Evolutionary conservation across 1,284 basidiomycete species (phyloP).

Genomic region (Microbotryum violaceum): DNA sequence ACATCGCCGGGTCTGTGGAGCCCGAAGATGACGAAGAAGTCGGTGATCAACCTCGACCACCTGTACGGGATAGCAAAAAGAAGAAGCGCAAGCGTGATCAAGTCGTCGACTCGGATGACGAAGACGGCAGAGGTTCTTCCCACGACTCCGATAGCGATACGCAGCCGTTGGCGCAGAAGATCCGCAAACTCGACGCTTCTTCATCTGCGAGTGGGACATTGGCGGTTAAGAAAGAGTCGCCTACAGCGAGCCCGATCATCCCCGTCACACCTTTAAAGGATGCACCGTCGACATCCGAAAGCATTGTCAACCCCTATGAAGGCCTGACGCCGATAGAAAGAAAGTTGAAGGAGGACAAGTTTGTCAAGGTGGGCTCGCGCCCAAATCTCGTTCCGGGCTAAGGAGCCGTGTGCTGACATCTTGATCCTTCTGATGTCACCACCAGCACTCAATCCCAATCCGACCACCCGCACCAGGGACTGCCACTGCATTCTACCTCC

Average conservation of each 20-base stretch:
- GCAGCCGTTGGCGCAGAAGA: slow-evolving; percentile 1
- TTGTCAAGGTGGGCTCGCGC: slow-evolving; percentile 17
- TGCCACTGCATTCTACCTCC: slow-evolving; percentile 42
- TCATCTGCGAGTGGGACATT: no score
- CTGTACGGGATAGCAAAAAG: slow-evolving; percentile 22
- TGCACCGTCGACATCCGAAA: no score
- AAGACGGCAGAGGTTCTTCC: no score
- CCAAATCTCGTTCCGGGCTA: neutral
- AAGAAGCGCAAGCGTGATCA: slow-evolving; percentile 29
- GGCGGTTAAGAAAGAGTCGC: neutral
- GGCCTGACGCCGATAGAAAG: slow-evolving; percentile 4
- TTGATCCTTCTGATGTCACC: slow-evolving; percentile 11
- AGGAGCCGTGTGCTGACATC: no score
- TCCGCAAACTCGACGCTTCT: slow-evolving; percentile 16
- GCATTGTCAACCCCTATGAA: neutral
- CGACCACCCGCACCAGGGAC: slow-evolving; percentile 33
- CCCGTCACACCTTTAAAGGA: no score
- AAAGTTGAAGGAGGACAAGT: slow-evolving; percentile 26
- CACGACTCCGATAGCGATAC: no score
- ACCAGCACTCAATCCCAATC: slow-evolving; percentile 40
- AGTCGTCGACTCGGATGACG: slow-evolving; percentile 24
- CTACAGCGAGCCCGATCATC: no score
- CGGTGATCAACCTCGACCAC: slow-evolving; percentile 12
- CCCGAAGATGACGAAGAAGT: slow-evolving; percentile 27
- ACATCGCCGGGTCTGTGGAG: slow-evolving; percentile 10